phyloP scores from a whole-genome alignment of 129 eudicot genomes.

The Tanacetum coccineum region DNA sequence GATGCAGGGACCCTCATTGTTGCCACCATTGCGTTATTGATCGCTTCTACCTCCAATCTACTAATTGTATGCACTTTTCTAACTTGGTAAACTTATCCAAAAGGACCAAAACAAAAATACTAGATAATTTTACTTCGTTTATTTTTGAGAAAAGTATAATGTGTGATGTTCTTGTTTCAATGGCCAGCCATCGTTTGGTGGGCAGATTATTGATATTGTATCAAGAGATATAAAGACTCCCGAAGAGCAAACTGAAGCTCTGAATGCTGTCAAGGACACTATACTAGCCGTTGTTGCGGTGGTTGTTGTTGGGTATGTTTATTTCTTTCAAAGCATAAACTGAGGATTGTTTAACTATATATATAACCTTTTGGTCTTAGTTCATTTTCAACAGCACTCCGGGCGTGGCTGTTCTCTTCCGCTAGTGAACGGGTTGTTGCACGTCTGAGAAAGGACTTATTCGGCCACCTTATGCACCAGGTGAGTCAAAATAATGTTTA shows the following conservation, averaged over 20 bases:
- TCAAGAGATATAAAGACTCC: slow-evolving; percentile 49
- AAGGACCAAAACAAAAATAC: too few species aligned
- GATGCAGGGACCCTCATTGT: slow-evolving; percentile 40
- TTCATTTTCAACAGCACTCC: slow-evolving; percentile 42
- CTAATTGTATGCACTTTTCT: slow-evolving; percentile 39
- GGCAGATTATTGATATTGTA: slow-evolving; percentile 45
- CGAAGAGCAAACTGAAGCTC: slow-evolving; percentile 44
- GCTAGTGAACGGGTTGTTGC: slow-evolving; percentile 55
- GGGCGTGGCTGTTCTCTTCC: slow-evolving; percentile 50
- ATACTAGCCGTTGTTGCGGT: slow-evolving; percentile 40
- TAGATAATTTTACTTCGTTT: background rate
- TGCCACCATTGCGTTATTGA: slow-evolving; percentile 38
- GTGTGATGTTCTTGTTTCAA: slow-evolving; percentile 11
- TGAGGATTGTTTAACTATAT: background rate
- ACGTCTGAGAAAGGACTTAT: slow-evolving; percentile 46
- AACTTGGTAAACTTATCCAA: slow-evolving; percentile 15
- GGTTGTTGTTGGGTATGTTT: slow-evolving; percentile 45
- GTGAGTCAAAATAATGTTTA: slow-evolving; percentile 18
- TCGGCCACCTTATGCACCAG: slow-evolving; percentile 50
- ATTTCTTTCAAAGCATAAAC: background rate
- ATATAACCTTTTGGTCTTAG: slow-evolving; percentile 35
- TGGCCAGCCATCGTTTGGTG: slow-evolving; percentile 49
- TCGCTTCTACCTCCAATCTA: slow-evolving; percentile 46
- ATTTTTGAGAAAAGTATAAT: background rate
- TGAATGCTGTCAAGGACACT: slow-evolving; percentile 40